Percentiles rank a stretch among this genome's conserved stretches.
Evolutionary conservation across 2,329 filamentous ascomycete genomes (phyloP).

Genomic region (Talaromyces sp.): DNA sequence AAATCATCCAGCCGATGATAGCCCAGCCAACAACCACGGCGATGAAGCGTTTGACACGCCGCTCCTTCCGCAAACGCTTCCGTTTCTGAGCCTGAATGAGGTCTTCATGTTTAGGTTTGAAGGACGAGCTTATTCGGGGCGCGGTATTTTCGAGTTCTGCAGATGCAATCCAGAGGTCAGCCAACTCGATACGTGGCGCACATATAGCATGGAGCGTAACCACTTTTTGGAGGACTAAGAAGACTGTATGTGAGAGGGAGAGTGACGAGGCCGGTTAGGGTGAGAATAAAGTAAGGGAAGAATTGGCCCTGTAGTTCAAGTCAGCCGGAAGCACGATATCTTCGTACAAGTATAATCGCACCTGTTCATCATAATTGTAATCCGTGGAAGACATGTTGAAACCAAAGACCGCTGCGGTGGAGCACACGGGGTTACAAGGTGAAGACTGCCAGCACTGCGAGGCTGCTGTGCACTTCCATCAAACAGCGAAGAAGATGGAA

Average conservation of each 20-base stretch:
- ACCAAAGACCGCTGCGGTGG: slow-evolving; percentile 9
- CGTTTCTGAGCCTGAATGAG: slow-evolving; percentile 77
- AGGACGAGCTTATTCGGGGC: slow-evolving; percentile 75
- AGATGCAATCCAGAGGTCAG: too few species aligned
- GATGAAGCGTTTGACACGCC: slow-evolving; percentile 78
- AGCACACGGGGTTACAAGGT: slow-evolving; percentile 14
- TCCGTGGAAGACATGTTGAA: slow-evolving; percentile 73
- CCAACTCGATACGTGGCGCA: too few species aligned
- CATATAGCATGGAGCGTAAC: slow-evolving; percentile 21
- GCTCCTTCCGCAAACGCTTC: slow-evolving; percentile 84
- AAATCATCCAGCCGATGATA: slow-evolving; percentile 84
- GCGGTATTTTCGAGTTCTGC: slow-evolving; percentile 76
- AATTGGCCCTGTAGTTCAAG: slow-evolving; percentile 69
- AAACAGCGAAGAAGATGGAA: slow-evolving; percentile 3
- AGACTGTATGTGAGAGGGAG: slow-evolving; percentile 86
- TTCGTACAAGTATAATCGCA: slow-evolving; percentile 32
- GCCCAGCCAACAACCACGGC: slow-evolving; percentile 74
- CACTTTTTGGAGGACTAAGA: slow-evolving; percentile 70
- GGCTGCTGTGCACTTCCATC: slow-evolving; percentile 17
- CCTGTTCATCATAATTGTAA: slow-evolving; percentile 97
- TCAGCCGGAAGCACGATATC: not conserved
- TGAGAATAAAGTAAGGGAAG: slow-evolving; percentile 98
- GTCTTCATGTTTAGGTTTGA: slow-evolving; percentile 75
- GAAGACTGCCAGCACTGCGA: slow-evolving; percentile 20
- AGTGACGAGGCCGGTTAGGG: slow-evolving; percentile 80